Base-by-base conservation (phyloP, 176 grass and related monocot species). In the Triticum monococcum region DNA sequence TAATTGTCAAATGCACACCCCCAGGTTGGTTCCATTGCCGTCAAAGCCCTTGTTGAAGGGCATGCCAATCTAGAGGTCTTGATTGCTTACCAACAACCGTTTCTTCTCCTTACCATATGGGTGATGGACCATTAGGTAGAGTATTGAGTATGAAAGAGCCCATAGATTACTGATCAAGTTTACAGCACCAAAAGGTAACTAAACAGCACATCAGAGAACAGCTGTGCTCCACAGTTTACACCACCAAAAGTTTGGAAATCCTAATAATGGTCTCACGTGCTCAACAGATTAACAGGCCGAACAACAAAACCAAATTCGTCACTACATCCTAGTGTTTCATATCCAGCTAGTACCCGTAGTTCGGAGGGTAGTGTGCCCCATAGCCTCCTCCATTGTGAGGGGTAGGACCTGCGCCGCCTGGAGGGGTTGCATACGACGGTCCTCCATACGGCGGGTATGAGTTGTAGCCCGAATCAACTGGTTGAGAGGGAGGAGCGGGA, bases 401-500 rank as follows among this genome's bases (percentile, higher is more conserved):
- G 7, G 60, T 75, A 62, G 85, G 85, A 13, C 82, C 91, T 30
- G 62, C 48, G 0, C 59, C 23, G 2, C 67, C 79, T 0, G 88
- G 77, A 32, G 93, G 88, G 67, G 93, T 91, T 36, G 88, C 89
- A 2, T 99, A 94, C 4, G 82, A 85, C 9, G 88, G 45, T 30
- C 90, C 97, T 7, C 90, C 97, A 9, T 96, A 93, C 0, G 83
- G 83, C 5, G 90, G 81, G 81, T 99, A 99, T 2, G 94, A 88
- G 64, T 76, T 46, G 79, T 99, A 99, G 81, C 86, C 80, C 1
- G 81, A 16, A 74, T 99, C 94, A 63, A 81, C 75, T 64, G 90
- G 60, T 80, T 84, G 89, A n/a, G 77, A 7, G 1, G 83, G 35
- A 61, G 75, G 85, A 31, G 75, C 75, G 1, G 88, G 81, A 40